Base-by-base conservation (phyloP, 2,329 filamentous ascomycete genomes). In the Epichloe typhina region DNA sequence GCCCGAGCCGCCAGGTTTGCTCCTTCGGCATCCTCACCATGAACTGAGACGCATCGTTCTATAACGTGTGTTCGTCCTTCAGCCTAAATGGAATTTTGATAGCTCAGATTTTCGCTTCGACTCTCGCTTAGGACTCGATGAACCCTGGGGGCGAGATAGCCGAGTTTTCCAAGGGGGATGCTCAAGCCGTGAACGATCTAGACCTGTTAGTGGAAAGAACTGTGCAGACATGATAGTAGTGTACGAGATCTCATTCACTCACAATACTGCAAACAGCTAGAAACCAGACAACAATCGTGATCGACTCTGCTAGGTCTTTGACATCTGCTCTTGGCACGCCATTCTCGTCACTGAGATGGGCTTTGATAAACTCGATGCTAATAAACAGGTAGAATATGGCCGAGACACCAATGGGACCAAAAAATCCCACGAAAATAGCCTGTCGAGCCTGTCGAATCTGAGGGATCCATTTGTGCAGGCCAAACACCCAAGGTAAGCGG, bases 351-450 rank as follows among this genome's bases (percentile, higher is more conserved):
- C 60, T 77, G n/a, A 79, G 60, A 2, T 63, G 60, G 53, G 68
- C 33, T 64, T 68, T 47, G 17, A 96, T 71, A 54, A 90, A 95
- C 23, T 95, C 86, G 1, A 86, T 66, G 40, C 79, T 83, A 54
- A 95, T 73, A 61, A 89, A 94, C 5, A 96, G 74, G 62, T 96
- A 95, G 64, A 95, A 96, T 19, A 95, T 78, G 1, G 88, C 90
- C 15, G 86, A 88, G 1, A 95, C 89, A 3, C 91, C 89, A 51
- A 96, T 90, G 0, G 90, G 90, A 0, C 90, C 90, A 56, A 96
- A 70, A 70, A 95, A 95, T 0, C 90, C 90, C 7, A 93, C 86
- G 60, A 95, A 95, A 0, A 86, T 68, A 2, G 88, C 88, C 57
- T 95, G 88, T 4, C 79, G 76, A 33, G 77, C 66, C 40, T 84